Percentiles rank a stretch among this genome's conserved stretches.
These are phyloP conservation scores for Russula foetens DNA, from an alignment of 768 basidiomycete species.

Conservation along the genomic window DNA sequence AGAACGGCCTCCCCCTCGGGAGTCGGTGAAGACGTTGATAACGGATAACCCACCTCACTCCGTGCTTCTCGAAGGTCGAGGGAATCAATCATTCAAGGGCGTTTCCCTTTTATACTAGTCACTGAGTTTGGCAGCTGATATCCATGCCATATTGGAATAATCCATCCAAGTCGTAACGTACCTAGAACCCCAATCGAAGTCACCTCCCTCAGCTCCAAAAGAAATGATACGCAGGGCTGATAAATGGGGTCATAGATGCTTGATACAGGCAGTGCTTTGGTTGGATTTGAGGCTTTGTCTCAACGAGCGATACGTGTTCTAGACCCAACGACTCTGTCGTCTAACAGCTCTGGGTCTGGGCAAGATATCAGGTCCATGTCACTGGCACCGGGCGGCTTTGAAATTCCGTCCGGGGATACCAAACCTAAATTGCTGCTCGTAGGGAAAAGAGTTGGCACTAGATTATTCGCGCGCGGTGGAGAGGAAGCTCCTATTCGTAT, in stretches of 20 bases:
- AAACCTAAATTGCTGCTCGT: not conserved
- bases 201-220: too few species aligned
- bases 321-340: not conserved
- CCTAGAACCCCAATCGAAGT: not conserved
- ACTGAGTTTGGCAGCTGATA: not conserved
- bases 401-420: constrained; percentile 5
- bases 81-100: not conserved
- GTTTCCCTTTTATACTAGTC: not conserved
- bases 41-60: not conserved
- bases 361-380: not conserved
- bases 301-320: not conserved
- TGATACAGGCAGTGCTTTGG: not conserved
- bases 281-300: not conserved
- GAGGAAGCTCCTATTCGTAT: too few species aligned
- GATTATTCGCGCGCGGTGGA: not conserved
- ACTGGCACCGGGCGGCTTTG: not conserved
- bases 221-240: too few species aligned
- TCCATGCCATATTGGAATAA: not conserved
- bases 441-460: not conserved
- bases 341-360: too few species aligned
- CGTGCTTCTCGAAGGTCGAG: not conserved
- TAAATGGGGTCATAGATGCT: too few species aligned
- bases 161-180: not conserved
- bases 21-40: not conserved
- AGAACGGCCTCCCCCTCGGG: not conserved